A percentile compares a stretch with the other conserved stretches of the same genome.
phyloP scores from a whole-genome alignment of 768 basidiomycete genomes.

The Agrocybe pediades region DNA sequence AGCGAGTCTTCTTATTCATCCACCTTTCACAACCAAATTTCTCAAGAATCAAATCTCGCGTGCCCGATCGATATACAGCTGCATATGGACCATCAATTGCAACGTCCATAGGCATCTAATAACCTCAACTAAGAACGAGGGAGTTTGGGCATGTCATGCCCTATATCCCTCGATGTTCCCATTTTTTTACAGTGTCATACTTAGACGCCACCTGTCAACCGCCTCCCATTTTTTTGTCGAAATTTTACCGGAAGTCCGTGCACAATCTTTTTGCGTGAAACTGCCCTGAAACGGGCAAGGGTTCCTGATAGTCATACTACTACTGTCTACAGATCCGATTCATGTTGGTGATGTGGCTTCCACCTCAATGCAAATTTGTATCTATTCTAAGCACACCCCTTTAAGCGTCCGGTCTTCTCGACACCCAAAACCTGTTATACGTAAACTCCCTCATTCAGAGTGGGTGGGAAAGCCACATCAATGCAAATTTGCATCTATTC shows the following conservation, averaged over 20 bases:
- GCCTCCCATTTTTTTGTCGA: slow-evolving; percentile 28
- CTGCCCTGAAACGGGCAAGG: slow-evolving; percentile 19
- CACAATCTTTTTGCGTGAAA: slow-evolving; percentile 22
- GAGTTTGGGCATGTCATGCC: slow-evolving; percentile 37
- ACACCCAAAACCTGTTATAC: too few species aligned
- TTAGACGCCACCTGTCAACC: slow-evolving; percentile 47
- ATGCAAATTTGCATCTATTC: slow-evolving; percentile 20
- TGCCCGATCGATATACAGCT: slow-evolving; percentile 35
- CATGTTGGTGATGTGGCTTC: slow-evolving; percentile 15
- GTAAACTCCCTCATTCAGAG: too few species aligned
- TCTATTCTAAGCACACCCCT: slow-evolving; percentile 15
- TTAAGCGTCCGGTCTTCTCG: slow-evolving; percentile 20
- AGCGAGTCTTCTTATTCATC: slow-evolving; percentile 46
- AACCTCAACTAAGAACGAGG: slow-evolving; percentile 38
- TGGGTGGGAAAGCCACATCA: too few species aligned
- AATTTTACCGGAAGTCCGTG: slow-evolving; percentile 21
- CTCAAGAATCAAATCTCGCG: slow-evolving; percentile 41
- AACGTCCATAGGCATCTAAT: slow-evolving; percentile 40
- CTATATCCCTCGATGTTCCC: slow-evolving; percentile 32
- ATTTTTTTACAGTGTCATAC: slow-evolving; percentile 35
- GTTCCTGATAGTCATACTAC: slow-evolving; percentile 4
- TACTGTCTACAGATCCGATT: slow-evolving; percentile 29
- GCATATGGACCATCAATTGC: slow-evolving; percentile 26
- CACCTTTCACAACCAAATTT: slow-evolving; percentile 30
- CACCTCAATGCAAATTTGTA: slow-evolving; percentile 20